Base-by-base conservation (phyloP, 768 basidiomycete species). In the Inosperma sp. region DNA sequence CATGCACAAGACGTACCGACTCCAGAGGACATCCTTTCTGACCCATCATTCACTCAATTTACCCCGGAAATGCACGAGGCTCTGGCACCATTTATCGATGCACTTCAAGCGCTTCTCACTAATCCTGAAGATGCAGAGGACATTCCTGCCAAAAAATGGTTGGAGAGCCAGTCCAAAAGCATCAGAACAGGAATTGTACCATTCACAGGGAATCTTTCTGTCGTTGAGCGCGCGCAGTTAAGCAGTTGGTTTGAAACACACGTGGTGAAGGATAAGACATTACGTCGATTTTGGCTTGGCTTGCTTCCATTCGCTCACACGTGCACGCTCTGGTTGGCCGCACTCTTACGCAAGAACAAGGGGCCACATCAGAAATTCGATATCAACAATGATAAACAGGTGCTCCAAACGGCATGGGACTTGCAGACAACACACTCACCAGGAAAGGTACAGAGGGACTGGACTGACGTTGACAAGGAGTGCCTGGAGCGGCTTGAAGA, bases 401-500 rank as follows among this genome's bases (percentile, higher is more conserved):
- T 46, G 8, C 26, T 46, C 17, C 9, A 46, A 34, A 22, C 30
- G 14, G 44, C 44, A 33, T 46, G 44, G 44, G 7, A 31, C 8
- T 5, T 34, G 2, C 44, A 43, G 47, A 13, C 23, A 14, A 1
- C 52, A 34, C 39, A 23, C 22, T n/a, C 51, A 19, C 22, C 22
- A 3, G 42, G 25, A 7, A 55, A 54, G 57, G 7, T 56, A 2
- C 50, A 26, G n/a, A n/a, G n/a, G n/a, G n/a, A 22, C 29, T 52
- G 51, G 3, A 27, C 58, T 16, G 59, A 65, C 42, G 62, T 65
- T 17, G 62, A 63, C 17, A 25, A 23, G 10, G 57, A 62, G 23
- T 59, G 57, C 35, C 36, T 62, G 1, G 52, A 50, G n/a, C 14
- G 6, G 1, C 43, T 58, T 12, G 56, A 58, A 21, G 54, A 58